These are phyloP conservation scores for Taiozyma sp. DNA, from an alignment of 1,139 yeast genomes.

Conservation along the genomic window DNA sequence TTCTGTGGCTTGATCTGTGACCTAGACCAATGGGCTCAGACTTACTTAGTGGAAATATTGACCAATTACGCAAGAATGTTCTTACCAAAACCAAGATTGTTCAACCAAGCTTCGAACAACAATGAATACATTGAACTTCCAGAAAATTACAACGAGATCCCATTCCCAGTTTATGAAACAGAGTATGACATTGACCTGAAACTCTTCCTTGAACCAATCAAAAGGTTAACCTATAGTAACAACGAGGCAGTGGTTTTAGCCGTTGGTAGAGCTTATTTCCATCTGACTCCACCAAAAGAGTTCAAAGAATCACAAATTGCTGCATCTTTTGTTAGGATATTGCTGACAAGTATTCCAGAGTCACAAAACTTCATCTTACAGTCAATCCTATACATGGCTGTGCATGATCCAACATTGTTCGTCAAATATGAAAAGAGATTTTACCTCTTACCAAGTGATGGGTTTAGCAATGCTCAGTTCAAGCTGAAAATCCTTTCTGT, in stretches of 20 bases:
- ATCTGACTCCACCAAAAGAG: conserved; percentile 48
- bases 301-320: conserved; percentile 47
- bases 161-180: conserved; percentile 36
- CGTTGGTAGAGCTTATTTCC: conserved; percentile 48
- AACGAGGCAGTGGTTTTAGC: conserved; percentile 66
- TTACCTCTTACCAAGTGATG: conserved; percentile 57
- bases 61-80: conserved; percentile 63
- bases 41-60: conserved; percentile 53
- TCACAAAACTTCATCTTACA: conserved; percentile 38
- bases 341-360: conserved; percentile 30
- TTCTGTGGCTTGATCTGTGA: conserved; percentile 49
- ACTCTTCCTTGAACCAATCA: conserved; percentile 45
- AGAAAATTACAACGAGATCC: conserved; percentile 33
- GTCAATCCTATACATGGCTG: conserved; percentile 36
- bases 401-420: conserved; percentile 42
- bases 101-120: conserved; percentile 27
- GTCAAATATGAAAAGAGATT: conserved; percentile 46
- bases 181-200: conserved; percentile 52
- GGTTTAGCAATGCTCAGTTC: conserved; percentile 37
- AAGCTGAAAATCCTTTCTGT: conserved; percentile 66
- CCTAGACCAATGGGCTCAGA: conserved; percentile 79
- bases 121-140: conserved; percentile 36
- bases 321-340: conserved; percentile 42
- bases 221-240: conserved; percentile 40
- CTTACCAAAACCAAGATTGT: conserved; percentile 46